Base-by-base conservation (phyloP, 2,329 filamentous ascomycete genomes). In the Monilinia fructigena region DNA sequence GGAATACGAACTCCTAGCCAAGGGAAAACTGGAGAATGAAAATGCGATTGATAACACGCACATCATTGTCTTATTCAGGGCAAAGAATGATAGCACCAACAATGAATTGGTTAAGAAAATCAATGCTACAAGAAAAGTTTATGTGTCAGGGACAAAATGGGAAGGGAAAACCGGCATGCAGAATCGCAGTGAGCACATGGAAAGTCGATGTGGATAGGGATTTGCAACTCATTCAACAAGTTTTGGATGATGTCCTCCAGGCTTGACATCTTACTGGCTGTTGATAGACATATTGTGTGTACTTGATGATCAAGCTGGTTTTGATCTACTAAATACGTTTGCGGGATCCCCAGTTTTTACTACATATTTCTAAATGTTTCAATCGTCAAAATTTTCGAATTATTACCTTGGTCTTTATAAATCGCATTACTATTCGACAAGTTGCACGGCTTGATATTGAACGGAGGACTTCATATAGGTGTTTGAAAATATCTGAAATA, bases 111-210 rank as follows among this genome's bases (percentile, higher is more conserved):
- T 90, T 0, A 79, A 83, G 11, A 85, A 79, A 63, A 93, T 97
- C 72, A 97, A 97, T 74, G 82, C 78, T 5, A 88, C 85, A 1
- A 83, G 87, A 52, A 86, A 85, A 74, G 89, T 97, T 73, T 97
- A 93, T 74, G 89, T 96, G 6, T 93, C 90, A 68, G 91, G 91
- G 0, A 96, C 92, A 16, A 82, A 79, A 55, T 97, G 93, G 92
- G 81, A 86, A 53, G 90, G 89, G 0, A 79, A 79, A 81, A 66
- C 85, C 88, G 66, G 93, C 93, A 11, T 89, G 88, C 68, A 83
- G 94, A n/a, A 86, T 97, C 72, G 93, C 94, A 0, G 86, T 97
- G 53, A 89, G 90, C 50, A 97, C 91, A 74, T 97, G 93, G 92
- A 86, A 85, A 76, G 89, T 91, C 2, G 83, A 93, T 73, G 82